These are phyloP conservation scores for Allium fistulosum DNA, from an alignment of 106 monocot species.

Conservation along the genomic window DNA sequence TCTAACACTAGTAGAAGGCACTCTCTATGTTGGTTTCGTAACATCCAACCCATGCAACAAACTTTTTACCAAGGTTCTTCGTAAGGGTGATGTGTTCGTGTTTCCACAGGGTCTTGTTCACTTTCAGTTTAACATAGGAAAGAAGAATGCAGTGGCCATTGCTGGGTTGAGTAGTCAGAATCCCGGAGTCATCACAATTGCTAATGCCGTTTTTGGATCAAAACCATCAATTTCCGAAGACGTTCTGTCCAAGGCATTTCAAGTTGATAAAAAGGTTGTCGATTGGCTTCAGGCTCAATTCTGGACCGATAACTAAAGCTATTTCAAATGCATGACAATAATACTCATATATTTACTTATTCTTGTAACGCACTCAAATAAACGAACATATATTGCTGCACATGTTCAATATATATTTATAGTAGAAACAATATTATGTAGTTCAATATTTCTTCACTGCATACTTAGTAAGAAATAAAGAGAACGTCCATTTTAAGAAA, in stretches of 20 bases:
- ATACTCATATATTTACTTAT: too few species aligned
- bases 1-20: too few species aligned
- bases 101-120: constrained; percentile 10
- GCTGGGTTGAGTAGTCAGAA: background rate
- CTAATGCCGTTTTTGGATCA: constrained; percentile 36
- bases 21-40: too few species aligned
- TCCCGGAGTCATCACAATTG: constrained; percentile 16
- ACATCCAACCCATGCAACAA: too few species aligned
- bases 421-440: too few species aligned
- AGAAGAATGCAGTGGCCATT: background rate
- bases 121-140: constrained; percentile 3
- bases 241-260: constrained; percentile 40
- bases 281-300: constrained; percentile 3
- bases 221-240: constrained; percentile 8
- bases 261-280: constrained; percentile 13
- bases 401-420: too few species aligned
- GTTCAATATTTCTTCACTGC: too few species aligned
- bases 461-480: too few species aligned
- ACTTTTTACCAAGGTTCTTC: constrained; percentile 9
- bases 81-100: constrained; percentile 5
- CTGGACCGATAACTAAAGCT: background rate
- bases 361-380: too few species aligned
- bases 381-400: too few species aligned
- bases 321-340: too few species aligned
- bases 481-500: too few species aligned